Conservation (phyloP, 2,329 filamentous ascomycete species). For the Bipolaris victoriae region DNA sequence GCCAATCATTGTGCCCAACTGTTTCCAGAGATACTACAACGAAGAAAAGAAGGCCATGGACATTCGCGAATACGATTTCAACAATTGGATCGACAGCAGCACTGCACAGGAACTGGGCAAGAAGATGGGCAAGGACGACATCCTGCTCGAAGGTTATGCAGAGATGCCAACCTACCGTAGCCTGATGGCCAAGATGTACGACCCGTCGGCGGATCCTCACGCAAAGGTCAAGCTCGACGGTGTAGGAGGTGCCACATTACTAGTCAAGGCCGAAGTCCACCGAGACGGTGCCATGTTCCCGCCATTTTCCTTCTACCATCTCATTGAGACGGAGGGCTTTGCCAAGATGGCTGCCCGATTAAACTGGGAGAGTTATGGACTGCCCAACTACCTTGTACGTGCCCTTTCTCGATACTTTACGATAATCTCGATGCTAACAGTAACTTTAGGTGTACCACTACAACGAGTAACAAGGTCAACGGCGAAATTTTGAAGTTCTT, state of each 20-base stretch:
- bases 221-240: constrained; percentile 81
- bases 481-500: constrained; percentile 6
- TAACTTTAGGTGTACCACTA: constrained; percentile 78
- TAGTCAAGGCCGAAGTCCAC: constrained; percentile 97
- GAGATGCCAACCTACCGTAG: constrained; percentile 92
- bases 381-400: constrained; percentile 94
- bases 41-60: constrained; percentile 74
- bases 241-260: constrained; percentile 87
- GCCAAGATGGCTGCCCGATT: constrained; percentile 93
- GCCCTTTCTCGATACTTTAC: no score
- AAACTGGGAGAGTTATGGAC: constrained; percentile 83
- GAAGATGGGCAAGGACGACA: constrained; percentile 88
- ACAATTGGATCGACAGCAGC: constrained; percentile 93
- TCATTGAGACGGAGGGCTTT: constrained; percentile 98
- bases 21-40: constrained; percentile 80
- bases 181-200: constrained; percentile 84
- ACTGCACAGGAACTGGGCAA: constrained; percentile 75
- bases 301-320: constrained; percentile 91
- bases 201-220: constrained; percentile 58
- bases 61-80: constrained; percentile 91
- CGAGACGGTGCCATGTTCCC: constrained; percentile 99
- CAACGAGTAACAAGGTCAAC: constrained; percentile 68
- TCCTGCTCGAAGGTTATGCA: constrained; percentile 89
- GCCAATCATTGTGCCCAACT: constrained; percentile 92
- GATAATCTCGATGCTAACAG: constrained; percentile 1